phyloP scores from a whole-genome alignment of 352 stramenopile species.

The Peronospora belbahrii region DNA sequence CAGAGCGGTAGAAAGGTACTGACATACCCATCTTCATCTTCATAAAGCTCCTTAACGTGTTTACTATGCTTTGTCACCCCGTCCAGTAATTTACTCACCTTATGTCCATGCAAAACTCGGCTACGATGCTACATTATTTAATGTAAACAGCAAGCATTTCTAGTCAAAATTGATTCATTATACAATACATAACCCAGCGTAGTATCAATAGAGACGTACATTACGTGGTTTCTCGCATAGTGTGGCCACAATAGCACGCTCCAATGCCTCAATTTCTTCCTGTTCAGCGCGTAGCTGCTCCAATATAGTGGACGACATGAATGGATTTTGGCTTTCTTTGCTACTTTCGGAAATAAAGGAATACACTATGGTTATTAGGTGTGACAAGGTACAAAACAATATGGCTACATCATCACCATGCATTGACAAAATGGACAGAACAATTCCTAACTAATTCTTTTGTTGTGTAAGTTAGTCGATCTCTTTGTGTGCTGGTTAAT shows the following conservation, averaged over 20 bases:
- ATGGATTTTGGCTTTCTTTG: not conserved
- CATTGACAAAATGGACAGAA: not conserved
- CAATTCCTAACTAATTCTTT: conserved; percentile 2
- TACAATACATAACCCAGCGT: no score
- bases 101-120: conserved; percentile 75
- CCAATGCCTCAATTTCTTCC: conserved; percentile 73
- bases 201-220: conserved; percentile 31
- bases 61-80: conserved; percentile 57
- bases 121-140: conserved; percentile 51
- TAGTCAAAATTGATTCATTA: not conserved
- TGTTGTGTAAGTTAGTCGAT: no score
- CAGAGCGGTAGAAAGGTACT: not conserved
- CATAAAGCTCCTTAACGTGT: conserved; percentile 73
- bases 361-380: conserved; percentile 5
- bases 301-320: conserved; percentile 81
- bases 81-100: conserved; percentile 75
- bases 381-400: not conserved
- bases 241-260: conserved; percentile 63
- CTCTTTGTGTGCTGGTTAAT: conserved; percentile 21
- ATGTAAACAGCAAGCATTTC: not conserved
- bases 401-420: conserved; percentile 12
- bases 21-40: conserved; percentile 72
- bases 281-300: conserved; percentile 77
- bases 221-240: conserved; percentile 76
- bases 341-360: conserved; percentile 17